Evolutionary conservation across 108 stramenopile species (phyloP).

Genomic region (Chaetoceros tenuissimus): DNA sequence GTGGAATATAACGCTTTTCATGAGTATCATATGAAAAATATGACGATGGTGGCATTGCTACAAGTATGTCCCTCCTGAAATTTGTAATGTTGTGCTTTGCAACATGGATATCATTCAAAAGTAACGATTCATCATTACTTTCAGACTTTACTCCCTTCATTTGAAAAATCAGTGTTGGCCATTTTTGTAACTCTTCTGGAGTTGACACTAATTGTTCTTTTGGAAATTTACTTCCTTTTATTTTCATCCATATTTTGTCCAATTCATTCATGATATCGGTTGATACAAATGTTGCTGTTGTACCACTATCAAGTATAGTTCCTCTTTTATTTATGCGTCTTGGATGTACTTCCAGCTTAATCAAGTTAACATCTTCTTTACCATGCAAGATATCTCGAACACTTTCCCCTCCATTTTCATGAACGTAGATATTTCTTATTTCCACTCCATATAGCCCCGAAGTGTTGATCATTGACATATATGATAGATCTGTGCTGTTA

Average conservation of each 20-base stretch:
- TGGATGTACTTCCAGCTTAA: conserved; percentile 10
- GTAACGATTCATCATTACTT: conserved; percentile 34
- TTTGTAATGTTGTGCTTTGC: too few relatives aligned
- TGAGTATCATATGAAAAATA: conserved; percentile 68
- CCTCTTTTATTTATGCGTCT: conserved; percentile 17
- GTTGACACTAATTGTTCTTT: conserved; percentile 20
- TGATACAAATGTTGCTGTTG: conserved; percentile 80
- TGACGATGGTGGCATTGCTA: conserved; percentile 65
- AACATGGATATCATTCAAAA: too few relatives aligned
- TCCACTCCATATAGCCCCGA: conserved; percentile 78
- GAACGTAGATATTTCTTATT: conserved; percentile 48
- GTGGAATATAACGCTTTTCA: conserved; percentile 38
- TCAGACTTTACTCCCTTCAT: conserved; percentile 23
- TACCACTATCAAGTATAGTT: conserved; percentile 81
- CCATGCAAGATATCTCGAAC: conserved; percentile 6
- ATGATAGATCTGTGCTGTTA: conserved; percentile 68
- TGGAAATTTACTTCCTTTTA: conserved; percentile 16
- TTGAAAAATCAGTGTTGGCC: conserved; percentile 82
- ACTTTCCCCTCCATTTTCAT: conserved; percentile 36
- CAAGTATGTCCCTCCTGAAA: too few relatives aligned
- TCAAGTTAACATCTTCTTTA: conserved; percentile 1
- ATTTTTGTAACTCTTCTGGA: conserved; percentile 31
- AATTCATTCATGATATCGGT: conserved; percentile 13
- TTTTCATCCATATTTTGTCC: conserved; percentile 9
- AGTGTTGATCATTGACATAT: conserved; percentile 21